Evolutionary conservation across 73 alveolate species (phyloP), one percentile per base, ranked within the genome.

Genomic region (Uronychia binucleata): DNA sequence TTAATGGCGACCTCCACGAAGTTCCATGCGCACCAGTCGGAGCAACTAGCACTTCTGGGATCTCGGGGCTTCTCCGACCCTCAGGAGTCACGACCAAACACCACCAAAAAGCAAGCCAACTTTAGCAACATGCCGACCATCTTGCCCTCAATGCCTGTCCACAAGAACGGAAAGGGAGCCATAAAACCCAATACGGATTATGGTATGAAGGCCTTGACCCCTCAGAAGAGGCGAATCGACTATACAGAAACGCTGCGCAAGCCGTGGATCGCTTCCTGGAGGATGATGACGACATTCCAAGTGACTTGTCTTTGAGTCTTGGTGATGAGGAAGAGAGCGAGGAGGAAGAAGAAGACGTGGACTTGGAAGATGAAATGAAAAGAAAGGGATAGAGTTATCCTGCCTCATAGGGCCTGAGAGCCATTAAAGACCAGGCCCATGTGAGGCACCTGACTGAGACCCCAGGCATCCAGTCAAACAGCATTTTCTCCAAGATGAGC

Each of bases 221-320:
- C 19, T 19, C 5, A 46, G 67, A 46, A 5, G 5, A 46, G 19
- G 19, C 67, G n/a, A 46, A 46, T 19, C 5, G 19, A 46, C 5
- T 46, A 19, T 46, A 46, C 67, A 46, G 19, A 5, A 11, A 46
- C 5, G 67, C 67, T 11, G 5, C 67, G 67, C 5, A 46, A 46
- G 67, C 67, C 5, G 67, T 46, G n/a, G 67, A 46, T 19, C 19
- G 19, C 5, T 46, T 46, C 67, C 19, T 46, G 19, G n/a, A n/a
- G 94, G 67, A 46, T 11, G 67, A 46, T 46, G 67, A 46, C 19
- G 67, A 46, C 67, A 46, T 46, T 19, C 67, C 67, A 11, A 46
- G 67, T 46, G 67, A 46, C 19, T 19, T 46, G n/a, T 46, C 67
- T 46, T 19, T 46, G 67, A 46, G 67, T 19, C 19, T 46, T 19